Evolutionary conservation across 345 rosid species (phyloP).

Genomic region (Acer saccharum): DNA sequence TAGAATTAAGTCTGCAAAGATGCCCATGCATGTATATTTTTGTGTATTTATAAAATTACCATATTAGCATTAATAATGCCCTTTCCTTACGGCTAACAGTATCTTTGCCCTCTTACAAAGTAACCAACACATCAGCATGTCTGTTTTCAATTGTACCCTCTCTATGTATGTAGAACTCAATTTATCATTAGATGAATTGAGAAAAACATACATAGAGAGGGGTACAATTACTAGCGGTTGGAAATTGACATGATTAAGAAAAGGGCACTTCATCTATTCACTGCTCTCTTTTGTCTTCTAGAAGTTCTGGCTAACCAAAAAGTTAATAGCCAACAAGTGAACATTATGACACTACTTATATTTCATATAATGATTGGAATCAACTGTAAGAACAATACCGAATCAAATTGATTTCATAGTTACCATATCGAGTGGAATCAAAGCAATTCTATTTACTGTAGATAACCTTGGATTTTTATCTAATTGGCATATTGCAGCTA

Average conservation of each 20-base stretch:
- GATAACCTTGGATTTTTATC: background rate
- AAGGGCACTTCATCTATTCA: background rate
- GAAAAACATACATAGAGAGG: too few relatives aligned
- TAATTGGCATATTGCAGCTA: background rate
- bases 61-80: too few relatives aligned
- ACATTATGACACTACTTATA: background rate
- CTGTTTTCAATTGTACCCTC: background rate
- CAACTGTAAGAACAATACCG: background rate
- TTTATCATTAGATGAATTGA: too few relatives aligned
- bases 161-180: background rate
- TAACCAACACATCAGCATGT: background rate
- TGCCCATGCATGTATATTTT: background rate
- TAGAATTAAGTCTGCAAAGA: background rate
- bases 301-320: constrained; percentile 1
- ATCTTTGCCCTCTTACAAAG: too few relatives aligned
- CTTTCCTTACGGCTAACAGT: too few relatives aligned
- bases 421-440: background rate
- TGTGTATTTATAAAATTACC: too few relatives aligned
- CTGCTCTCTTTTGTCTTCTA: background rate
- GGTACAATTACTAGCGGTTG: background rate
- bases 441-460: background rate
- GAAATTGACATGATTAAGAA: constrained; percentile 2
- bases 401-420: background rate
- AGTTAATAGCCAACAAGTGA: background rate
- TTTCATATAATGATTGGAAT: background rate